Percentiles rank a stretch among this genome's conserved stretches.
These are phyloP conservation scores for Trichoderma breve DNA, from an alignment of 2,329 filamentous ascomycete genomes.

Conservation along the genomic window DNA sequence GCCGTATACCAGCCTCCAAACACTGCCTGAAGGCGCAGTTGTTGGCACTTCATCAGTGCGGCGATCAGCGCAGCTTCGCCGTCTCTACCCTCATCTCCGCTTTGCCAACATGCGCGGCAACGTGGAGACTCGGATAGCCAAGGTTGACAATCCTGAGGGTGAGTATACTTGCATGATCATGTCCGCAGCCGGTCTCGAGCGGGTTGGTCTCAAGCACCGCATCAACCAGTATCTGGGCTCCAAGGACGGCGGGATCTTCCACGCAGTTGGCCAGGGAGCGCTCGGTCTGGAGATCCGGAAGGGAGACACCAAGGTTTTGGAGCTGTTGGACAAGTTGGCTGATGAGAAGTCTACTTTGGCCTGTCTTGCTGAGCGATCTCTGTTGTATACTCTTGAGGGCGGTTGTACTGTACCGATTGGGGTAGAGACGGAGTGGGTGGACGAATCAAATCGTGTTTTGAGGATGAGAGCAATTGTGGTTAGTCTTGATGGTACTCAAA, in stretches of 20 bases:
- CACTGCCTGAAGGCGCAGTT: constrained; percentile 5
- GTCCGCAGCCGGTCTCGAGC: constrained; percentile 13
- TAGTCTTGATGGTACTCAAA: constrained; percentile 8
- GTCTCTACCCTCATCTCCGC: constrained; percentile 7
- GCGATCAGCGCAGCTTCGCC: constrained; percentile 9
- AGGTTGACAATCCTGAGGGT: constrained; percentile 7
- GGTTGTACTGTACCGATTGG: constrained; percentile 11
- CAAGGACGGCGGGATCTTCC: constrained; percentile 11
- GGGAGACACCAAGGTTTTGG: neutral
- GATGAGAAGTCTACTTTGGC: constrained; percentile 5
- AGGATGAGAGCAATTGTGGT: constrained; percentile 16
- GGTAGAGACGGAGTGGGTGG: constrained; percentile 15
- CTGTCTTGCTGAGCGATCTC: constrained; percentile 15
- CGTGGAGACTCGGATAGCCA: constrained; percentile 15
- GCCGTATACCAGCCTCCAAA: neutral
- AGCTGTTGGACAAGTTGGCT: neutral
- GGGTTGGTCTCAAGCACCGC: constrained; percentile 12
- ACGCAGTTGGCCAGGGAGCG: constrained; percentile 15
- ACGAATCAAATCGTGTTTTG: neutral
- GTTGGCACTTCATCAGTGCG: constrained; percentile 15
- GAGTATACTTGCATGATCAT: constrained; percentile 17
- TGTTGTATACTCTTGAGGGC: constrained; percentile 11
- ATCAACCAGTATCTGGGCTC: constrained; percentile 18
- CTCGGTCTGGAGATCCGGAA: constrained; percentile 17
- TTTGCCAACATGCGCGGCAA: constrained; percentile 16